Evolutionary conservation across 75 land plant species (phyloP), one percentile per base, ranked within the genome.

Genomic region (Picea glauca): DNA sequence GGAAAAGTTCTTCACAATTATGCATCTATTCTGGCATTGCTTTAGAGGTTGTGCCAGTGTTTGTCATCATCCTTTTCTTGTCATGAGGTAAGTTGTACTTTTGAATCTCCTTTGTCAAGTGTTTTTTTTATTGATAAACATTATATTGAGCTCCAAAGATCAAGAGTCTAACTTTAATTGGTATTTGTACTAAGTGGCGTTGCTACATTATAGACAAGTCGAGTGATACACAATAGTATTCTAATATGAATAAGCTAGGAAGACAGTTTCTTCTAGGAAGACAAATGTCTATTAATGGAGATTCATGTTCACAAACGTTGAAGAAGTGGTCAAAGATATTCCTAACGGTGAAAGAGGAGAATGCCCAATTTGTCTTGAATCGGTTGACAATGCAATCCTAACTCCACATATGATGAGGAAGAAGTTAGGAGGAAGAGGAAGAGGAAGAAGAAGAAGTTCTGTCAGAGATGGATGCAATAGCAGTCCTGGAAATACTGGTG

Each of bases 41-140:
- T 96, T 15, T 84, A 93, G 74, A 84, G 97, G 21, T 76, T 96
- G 31, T 86, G 97, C 13, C 94, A 96, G 77, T 92, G 96, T 74
- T 96, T 94, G 26, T 85, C 91, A 96, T 77, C 97, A 96, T 80
- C 97, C 99, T 15, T 96, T 94, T 75, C 97, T 96, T 78, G 93
- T 92, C 13, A 81, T 96, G 89, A n/a, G 94, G 98, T 93, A 30
- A 72, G 68, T 43, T 35, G 6, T 57, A 64, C 43, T 67, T 63
- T 63, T 6, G 12, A 30, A 8, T 63, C 20, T 1, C 5, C 40
- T 54, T 18, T 26, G n/a, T 3, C 21, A 1, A 40, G 23, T 75
- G 77, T 35, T 32, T 35, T 62, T 50, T 78, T 26, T 26, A 61
- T 62, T 26, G 11, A 35, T 1, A 43, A 9, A 31, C 46, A 58